Conservation (phyloP, 1,139 yeast genomes). For the Yamadazyma buinensis region DNA sequence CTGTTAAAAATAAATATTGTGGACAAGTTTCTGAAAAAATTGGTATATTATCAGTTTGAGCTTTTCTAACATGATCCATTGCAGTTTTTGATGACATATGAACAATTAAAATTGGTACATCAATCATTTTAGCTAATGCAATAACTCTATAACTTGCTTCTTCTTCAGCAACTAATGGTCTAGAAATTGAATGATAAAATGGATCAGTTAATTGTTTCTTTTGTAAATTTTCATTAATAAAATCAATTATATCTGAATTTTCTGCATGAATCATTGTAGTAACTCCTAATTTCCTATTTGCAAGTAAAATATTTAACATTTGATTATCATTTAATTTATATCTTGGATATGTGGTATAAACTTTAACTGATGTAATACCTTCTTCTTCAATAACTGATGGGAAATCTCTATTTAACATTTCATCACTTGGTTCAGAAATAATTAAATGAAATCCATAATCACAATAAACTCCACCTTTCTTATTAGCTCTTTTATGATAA, state of each 20-base stretch:
- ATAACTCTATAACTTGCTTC: conserved; percentile 49
- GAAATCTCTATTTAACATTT: conserved; percentile 18
- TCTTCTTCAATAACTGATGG: conserved; percentile 8
- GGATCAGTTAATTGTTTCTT: conserved; percentile 34
- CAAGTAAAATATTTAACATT: conserved; percentile 31
- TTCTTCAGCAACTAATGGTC: conserved; percentile 44
- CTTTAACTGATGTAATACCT: conserved; percentile 43
- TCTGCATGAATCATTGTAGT: conserved; percentile 51
- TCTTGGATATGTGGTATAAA: conserved; percentile 45
- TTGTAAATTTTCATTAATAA: conserved; percentile 35
- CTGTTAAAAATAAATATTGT: conserved; percentile 40
- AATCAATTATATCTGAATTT: conserved; percentile 41
- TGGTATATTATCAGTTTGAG: conserved; percentile 37
- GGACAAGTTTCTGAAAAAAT: conserved; percentile 49
- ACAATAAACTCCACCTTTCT: conserved; percentile 27
- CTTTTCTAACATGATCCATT: conserved; percentile 33
- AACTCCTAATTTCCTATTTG: conserved; percentile 35
- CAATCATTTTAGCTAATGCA: conserved; percentile 34
- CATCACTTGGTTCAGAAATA: conserved; percentile 21
- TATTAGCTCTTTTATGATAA: conserved; percentile 25
- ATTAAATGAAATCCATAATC: conserved; percentile 46
- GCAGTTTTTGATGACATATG: conserved; percentile 46
- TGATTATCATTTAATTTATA: conserved; percentile 37
- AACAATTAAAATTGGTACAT: conserved; percentile 42
- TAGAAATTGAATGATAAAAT: conserved; percentile 39